Evolutionary conservation across 192 early-diverging fungal genomes (phyloP), one percentile per base, ranked within the genome.

Genomic region (Coemansia sp.): DNA sequence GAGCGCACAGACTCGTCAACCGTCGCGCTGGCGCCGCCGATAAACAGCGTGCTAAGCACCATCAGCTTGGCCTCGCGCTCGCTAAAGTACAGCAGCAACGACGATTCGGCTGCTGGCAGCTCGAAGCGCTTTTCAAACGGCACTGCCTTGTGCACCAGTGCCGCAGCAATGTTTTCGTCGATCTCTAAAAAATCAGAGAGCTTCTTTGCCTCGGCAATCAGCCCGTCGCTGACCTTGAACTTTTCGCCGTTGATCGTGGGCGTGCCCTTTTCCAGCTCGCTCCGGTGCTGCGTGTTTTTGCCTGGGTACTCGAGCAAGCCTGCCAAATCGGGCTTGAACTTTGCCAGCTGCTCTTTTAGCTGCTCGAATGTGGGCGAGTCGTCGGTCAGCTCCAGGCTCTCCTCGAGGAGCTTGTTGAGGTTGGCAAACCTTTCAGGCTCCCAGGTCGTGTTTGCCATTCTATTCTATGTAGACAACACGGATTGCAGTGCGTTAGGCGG

Each of bases 151-250:
- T 80, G 73, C 43, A 89, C 63, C 25, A 93, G 65, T 6, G 80
- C 66, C 3, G 87, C 79, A 4, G 91, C 92, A 9, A 80, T 52
- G 47, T 83, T 75, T 58, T 94, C 92, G 68, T 88, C 83, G 35
- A 94, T 77, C 19, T 85, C 78, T 23, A 97, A 72, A 50, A 89
- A 78, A 60, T 93, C 89, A 2, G 89, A 88, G 25, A 97, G 55
- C 56, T 83, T 74, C 44, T 85, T 59, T 7, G 81, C 81, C 24
- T 82, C 76, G 14, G 69, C 48, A 49, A 76, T 78, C 56, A 92
- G 93, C 13, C 85, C 80, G n/a, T 69, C 72, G 61, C 84, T 90
- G 54, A 87, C 79, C 48, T 83, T 72, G 55, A 76, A 72, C 24
- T 68, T 49, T 28, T 70, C 78, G 26, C 83, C 78, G 18, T 85